Percentiles rank a stretch among this genome's conserved stretches.
Evolutionary conservation across 2,329 filamentous ascomycete species (phyloP).

Genomic region (Fusarium pininemorale): DNA sequence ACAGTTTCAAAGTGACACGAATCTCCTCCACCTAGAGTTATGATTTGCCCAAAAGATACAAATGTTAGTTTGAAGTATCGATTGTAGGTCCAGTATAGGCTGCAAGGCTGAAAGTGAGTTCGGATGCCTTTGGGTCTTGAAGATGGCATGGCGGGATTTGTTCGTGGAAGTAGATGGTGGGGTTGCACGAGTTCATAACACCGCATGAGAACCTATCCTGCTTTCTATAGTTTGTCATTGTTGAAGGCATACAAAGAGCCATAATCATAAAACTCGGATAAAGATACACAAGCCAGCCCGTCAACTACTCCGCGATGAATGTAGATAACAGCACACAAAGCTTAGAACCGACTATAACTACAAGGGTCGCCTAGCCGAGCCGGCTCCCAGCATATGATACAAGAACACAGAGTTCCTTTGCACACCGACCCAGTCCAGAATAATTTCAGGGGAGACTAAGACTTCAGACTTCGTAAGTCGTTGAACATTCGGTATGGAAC

Average conservation of each 20-base stretch:
- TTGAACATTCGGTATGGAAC: background rate
- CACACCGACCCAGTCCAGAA: background rate
- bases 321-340: background rate
- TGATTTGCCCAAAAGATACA: background rate
- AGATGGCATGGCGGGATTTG: too few species aligned
- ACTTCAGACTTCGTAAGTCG: background rate
- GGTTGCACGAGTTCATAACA: background rate
- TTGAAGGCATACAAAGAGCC: background rate
- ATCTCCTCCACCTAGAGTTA: too few species aligned
- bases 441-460: too few species aligned
- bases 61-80: too few species aligned
- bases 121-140: background rate
- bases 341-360: slow-evolving; percentile 4
- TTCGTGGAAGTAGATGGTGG: too few species aligned
- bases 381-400: slow-evolving; percentile 22
- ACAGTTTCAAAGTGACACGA: background rate
- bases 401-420: background rate
- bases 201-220: background rate
- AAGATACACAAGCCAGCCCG: background rate
- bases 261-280: background rate
- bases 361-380: background rate
- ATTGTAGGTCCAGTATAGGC: too few species aligned
- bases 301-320: background rate
- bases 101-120: background rate
- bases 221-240: background rate